Conservation (phyloP, 805 yeast genomes). For the Kodamaea kakaduensis region DNA sequence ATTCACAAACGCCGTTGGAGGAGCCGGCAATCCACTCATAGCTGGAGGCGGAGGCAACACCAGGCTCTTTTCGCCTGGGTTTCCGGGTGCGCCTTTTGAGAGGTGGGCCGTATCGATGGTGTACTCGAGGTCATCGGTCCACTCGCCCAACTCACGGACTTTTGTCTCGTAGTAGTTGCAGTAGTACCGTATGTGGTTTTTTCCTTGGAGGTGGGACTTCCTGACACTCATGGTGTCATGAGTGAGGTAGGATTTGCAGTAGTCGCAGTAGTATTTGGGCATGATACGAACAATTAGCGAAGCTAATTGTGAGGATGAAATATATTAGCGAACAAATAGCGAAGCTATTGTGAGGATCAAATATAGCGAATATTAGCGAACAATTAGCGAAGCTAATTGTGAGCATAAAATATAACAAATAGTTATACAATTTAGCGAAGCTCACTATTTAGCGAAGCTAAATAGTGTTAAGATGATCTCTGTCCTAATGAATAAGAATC, state of each 20-base stretch:
- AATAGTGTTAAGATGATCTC: no score
- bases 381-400: no score
- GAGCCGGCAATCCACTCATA: constrained; percentile 27
- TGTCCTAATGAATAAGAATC: no score
- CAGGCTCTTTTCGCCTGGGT: constrained; percentile 16
- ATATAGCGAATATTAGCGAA: no score
- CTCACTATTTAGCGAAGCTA: no score
- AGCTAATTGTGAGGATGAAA: no score
- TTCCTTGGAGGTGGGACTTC: constrained; percentile 73
- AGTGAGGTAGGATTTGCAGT: constrained; percentile 76
- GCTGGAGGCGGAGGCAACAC: constrained; percentile 34
- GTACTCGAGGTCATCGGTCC: constrained; percentile 30
- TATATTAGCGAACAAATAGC: no score
- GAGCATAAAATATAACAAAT: no score
- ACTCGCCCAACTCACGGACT: constrained; percentile 28
- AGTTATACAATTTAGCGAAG: no score
- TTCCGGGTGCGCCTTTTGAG: constrained; percentile 31
- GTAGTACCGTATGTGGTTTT: constrained; percentile 66
- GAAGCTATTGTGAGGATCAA: no score
- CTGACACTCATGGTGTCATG: constrained; percentile 88
- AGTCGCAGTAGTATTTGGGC: constrained; percentile 80
- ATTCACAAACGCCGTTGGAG: constrained; percentile 30
- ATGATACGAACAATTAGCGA: no score
- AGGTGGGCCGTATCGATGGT: constrained; percentile 34
- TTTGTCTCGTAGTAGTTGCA: constrained; percentile 66